Evolutionary conservation across 2,329 filamentous ascomycete genomes (phyloP), one percentile per base, ranked within the genome.

Genomic region (Sodiomyces alkalinus): DNA sequence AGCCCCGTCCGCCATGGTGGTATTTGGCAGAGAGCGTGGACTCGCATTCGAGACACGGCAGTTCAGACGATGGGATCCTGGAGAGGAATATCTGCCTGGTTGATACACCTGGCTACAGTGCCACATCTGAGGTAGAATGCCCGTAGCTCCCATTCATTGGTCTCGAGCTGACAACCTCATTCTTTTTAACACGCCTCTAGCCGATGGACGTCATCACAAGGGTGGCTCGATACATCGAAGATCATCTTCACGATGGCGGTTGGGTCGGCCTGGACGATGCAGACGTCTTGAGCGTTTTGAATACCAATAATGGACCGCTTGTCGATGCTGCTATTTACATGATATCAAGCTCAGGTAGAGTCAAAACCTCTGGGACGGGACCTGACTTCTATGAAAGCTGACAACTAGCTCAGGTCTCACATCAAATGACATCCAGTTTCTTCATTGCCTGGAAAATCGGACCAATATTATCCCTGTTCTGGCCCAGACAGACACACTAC

Each of bases 1-100:
- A 76, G 43, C 73, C 87, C 20, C 92, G 87, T 49, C 86, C 87
- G 1, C 61, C 74, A 32, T 96, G 90, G 90, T 92, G 81, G 78
- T 75, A 76, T 10, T 79, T 90, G 43, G 52, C 82, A 27, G 77
- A 86, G 31, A 72, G 78, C 35, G 32, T 61, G 60, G 16, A 38
- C 19, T 33, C 55, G 62, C 27, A 52, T 68, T 36, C 68, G 26
- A 65, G 74, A 44, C 66, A 78, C 7, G 12, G 27, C 5, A 22
- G 26, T 43, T 57, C 72, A 28, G 74, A 74, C 6, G 85, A 90
- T 37, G 68, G 73, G 14, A 68, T 94, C 21, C 58, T 96, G 25
- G 87, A 96, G 46, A 71, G 87, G 17, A 98, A 98, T 45, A 55
- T 98, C 5, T 93, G 83, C 50, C 94, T 98, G 46, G 74, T 94